These are phyloP conservation scores for Calocera cornea DNA, from an alignment of 768 basidiomycete genomes.

Conservation along the genomic window DNA sequence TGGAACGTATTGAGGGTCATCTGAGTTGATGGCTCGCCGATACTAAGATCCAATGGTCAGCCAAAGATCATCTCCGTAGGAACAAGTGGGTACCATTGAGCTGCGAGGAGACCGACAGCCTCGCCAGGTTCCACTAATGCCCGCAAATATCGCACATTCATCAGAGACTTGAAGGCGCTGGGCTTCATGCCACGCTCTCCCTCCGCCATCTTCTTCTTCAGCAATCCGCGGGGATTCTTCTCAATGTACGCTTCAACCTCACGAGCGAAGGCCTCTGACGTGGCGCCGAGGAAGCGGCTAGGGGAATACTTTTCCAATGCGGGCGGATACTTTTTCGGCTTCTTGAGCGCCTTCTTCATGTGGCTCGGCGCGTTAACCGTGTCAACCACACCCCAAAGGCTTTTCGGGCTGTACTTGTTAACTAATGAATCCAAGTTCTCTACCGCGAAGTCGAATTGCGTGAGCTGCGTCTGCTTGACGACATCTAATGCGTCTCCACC, in stretches of 20 bases:
- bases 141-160: constrained; percentile 86
- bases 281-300: constrained; percentile 66
- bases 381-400: constrained; percentile 45
- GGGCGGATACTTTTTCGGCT: constrained; percentile 53
- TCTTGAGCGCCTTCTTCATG: constrained; percentile 86
- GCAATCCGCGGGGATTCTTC: constrained; percentile 47
- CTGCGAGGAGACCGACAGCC: constrained; percentile 92
- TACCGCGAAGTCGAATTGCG: constrained; percentile 83
- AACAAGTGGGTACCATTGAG: constrained; percentile 64
- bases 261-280: constrained; percentile 81
- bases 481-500: constrained; percentile 95
- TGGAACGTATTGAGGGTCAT: constrained; percentile 99
- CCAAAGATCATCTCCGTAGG: background rate
- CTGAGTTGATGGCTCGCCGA: constrained; percentile 97
- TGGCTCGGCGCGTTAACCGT: constrained; percentile 52
- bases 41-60: constrained; percentile 34
- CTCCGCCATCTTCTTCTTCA: constrained; percentile 25
- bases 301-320: constrained; percentile 65
- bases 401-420: constrained; percentile 48
- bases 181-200: constrained; percentile 9
- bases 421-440: constrained; percentile 71
- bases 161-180: constrained; percentile 61
- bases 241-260: constrained; percentile 68
- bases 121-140: constrained; percentile 94
- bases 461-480: constrained; percentile 88